Evolutionary conservation across 2,329 filamentous ascomycete species (phyloP), one percentile per base, ranked within the genome.

Genomic region (Helminthosporium solani): DNA sequence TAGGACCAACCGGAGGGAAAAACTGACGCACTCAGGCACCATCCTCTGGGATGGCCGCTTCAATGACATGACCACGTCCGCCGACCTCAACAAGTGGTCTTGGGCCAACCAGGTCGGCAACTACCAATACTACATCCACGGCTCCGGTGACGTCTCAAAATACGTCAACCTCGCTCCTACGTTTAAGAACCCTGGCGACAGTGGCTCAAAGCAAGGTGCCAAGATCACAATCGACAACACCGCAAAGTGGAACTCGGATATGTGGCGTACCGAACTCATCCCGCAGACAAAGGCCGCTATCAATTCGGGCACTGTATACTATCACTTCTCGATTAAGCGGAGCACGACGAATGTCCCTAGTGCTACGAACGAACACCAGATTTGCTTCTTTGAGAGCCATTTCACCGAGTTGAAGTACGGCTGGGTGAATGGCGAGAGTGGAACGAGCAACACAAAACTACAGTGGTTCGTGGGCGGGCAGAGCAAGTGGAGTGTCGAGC

Each of bases 101-200:
- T 88, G 80, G 79, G 76, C 75, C n/a, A 86, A 82, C 66, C 79
- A 85, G 68, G 81, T 86, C 58, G 83, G 83, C 1, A 78, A 82
- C 0, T 89, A 86, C 70, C 85, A 88, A 68, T 88, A 86, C 75
- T 88, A 88, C 73, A 88, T 88, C 64, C 86, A 89, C 72, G 86
- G 86, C 28, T 71, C 73, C 4, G 78, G 75, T 7, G 41, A 71
- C 0, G 75, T 82, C 7, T 75, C 75, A 18, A 71, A 79, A 57
- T 87, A 88, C 68, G 76, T 87, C 54, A 82, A 81, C 57, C 74
- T 87, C 1, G 79, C 77, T 2, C 67, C 81, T 0, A 67, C 70
- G 47, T 84, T 76, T 75, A 86, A 85, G 72, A 87, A 87, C 69
- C 80, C 83, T 0, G 78, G 78, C 55, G 85, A 88, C 66, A 74